These are phyloP conservation scores for Nicotiana noctiflora DNA, from an alignment of 257 asterid genomes.

Conservation along the genomic window DNA sequence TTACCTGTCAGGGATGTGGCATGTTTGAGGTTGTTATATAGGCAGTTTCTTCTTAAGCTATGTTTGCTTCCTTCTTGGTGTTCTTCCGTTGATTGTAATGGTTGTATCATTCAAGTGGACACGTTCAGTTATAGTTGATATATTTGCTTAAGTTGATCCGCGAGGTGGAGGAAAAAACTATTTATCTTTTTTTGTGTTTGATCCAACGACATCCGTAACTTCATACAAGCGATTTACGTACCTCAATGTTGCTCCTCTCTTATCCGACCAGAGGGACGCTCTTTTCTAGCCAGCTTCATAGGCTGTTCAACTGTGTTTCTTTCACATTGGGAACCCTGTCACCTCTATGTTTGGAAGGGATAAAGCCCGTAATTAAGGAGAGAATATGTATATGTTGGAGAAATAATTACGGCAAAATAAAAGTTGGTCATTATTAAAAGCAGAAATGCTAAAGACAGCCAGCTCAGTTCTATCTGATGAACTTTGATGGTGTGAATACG, in stretches of 20 bases:
- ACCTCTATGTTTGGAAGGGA: background rate
- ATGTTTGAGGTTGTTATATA: slow-evolving; percentile 68
- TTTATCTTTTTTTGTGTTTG: background rate
- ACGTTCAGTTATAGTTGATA: background rate
- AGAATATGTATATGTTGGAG: too few species aligned
- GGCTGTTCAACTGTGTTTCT: too few species aligned
- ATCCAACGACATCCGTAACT: background rate
- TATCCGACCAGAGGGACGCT: background rate
- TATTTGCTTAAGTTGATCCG: background rate
- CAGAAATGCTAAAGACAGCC: background rate
- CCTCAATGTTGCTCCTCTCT: background rate
- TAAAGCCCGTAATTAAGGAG: too few species aligned
- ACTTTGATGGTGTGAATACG: background rate
- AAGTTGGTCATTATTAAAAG: background rate
- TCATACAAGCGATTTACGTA: background rate
- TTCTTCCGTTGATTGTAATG: background rate
- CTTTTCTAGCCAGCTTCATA: background rate
- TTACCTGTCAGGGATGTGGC: slow-evolving; percentile 60
- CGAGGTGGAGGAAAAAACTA: background rate
- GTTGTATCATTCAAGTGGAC: background rate
- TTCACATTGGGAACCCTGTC: background rate
- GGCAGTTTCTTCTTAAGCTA: background rate
- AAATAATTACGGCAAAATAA: too few species aligned
- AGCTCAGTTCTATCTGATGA: background rate
- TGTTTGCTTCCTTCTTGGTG: background rate